Conservation (phyloP, 2,329 filamentous ascomycete genomes). For the Fusarium sp. region DNA sequence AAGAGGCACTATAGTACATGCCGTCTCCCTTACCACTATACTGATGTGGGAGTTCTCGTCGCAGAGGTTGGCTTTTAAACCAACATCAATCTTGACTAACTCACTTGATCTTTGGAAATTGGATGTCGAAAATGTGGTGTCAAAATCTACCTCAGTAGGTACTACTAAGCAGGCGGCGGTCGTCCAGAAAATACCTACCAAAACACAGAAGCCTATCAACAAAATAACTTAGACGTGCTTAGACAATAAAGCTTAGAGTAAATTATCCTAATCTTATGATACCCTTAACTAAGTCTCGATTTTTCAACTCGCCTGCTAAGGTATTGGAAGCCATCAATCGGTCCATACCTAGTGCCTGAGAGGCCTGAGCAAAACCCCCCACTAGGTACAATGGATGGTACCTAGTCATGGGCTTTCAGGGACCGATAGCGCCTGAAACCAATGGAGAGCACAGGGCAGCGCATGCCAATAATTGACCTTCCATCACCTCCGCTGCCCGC, state of each 20-base stretch:
- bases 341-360: neutral
- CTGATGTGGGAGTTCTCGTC: neutral
- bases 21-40: neutral
- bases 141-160: neutral
- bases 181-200: too few species aligned
- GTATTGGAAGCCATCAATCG: neutral
- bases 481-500: constrained; percentile 24
- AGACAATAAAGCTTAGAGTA: too few species aligned
- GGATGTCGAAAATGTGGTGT: neutral
- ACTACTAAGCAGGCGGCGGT: neutral
- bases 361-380: neutral
- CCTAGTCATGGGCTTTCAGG: constrained; percentile 13
- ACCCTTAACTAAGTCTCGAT: too few species aligned
- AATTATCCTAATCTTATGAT: too few species aligned
- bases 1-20: neutral
- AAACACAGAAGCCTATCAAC: too few species aligned
- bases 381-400: neutral
- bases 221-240: too few species aligned
- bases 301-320: too few species aligned
- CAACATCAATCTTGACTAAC: neutral
- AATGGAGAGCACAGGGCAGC: constrained; percentile 20
- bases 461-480: constrained; percentile 24
- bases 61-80: neutral
- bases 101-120: neutral
- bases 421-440: constrained; percentile 36